Percentiles rank a stretch among this genome's conserved stretches.
Conservation (phyloP, 2,329 filamentous ascomycete species). For the Pseudocercospora pini-densiflorae region DNA sequence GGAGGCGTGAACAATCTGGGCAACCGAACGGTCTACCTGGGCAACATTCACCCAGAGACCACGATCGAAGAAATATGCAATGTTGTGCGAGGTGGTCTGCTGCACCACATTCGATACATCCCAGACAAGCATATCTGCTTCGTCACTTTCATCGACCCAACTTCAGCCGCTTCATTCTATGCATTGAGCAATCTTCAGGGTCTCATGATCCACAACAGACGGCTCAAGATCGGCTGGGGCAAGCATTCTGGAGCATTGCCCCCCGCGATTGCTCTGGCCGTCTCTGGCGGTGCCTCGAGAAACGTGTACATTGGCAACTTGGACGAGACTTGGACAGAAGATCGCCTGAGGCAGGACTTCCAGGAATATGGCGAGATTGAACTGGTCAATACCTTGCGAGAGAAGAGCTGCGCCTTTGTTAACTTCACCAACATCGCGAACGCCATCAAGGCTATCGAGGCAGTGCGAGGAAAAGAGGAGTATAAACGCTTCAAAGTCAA, state of each 20-base stretch:
- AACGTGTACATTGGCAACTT: slow-evolving; percentile 99
- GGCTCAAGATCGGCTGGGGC: slow-evolving; percentile 98
- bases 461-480: slow-evolving; percentile 89
- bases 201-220: slow-evolving; percentile 98
- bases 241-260: slow-evolving; percentile 98
- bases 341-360: slow-evolving; percentile 93
- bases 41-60: slow-evolving; percentile 98
- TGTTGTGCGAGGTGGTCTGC: slow-evolving; percentile 89
- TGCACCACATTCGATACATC: slow-evolving; percentile 99
- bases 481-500: slow-evolving; percentile 99
- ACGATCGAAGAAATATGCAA: slow-evolving; percentile 99
- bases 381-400: slow-evolving; percentile 90
- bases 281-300: slow-evolving; percentile 94
- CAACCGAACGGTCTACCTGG: slow-evolving; percentile 96
- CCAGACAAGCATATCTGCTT: slow-evolving; percentile 99
- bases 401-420: slow-evolving; percentile 99
- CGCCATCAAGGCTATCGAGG: slow-evolving; percentile 98
- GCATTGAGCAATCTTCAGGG: slow-evolving; percentile 96
- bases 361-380: slow-evolving; percentile 98
- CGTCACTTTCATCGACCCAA: slow-evolving; percentile 98
- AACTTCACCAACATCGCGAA: slow-evolving; percentile 99
- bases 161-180: slow-evolving; percentile 96
- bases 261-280: slow-evolving; percentile 91
- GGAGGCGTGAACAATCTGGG: slow-evolving; percentile 97
- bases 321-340: slow-evolving; percentile 96